Percentiles rank a stretch among this genome's conserved stretches.
Conservation (phyloP, 2,329 filamentous ascomycete genomes). For the Periglandula ipomoeae region DNA sequence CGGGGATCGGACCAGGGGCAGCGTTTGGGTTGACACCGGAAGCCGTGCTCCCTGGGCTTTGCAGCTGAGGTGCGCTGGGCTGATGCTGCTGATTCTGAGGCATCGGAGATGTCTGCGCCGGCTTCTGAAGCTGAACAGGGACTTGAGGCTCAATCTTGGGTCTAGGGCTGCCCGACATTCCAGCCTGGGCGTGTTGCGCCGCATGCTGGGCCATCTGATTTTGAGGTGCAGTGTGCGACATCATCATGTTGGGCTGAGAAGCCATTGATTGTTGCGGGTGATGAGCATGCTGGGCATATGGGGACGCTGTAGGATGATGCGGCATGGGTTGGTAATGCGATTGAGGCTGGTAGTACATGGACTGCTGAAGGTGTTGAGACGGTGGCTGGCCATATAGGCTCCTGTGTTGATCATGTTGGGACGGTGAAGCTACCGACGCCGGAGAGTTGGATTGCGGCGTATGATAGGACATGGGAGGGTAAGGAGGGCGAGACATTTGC, state of each 20-base stretch:
- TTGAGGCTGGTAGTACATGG: conserved; percentile 66
- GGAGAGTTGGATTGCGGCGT: conserved; percentile 93
- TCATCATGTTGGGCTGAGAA: conserved; percentile 57
- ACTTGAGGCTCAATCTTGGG: conserved; percentile 56
- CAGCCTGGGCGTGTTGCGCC: conserved; percentile 43
- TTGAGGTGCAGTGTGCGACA: conserved; percentile 50
- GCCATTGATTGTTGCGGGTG: conserved; percentile 42
- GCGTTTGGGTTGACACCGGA: conserved; percentile 73
- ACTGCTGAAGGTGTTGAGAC: conserved; percentile 67
- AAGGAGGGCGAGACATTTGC: conserved; percentile 65
- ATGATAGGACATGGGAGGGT: conserved; percentile 84
- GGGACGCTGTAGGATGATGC: conserved; percentile 49
- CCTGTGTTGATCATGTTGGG: conserved; percentile 81
- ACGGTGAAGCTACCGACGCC: conserved; percentile 82
- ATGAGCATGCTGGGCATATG: conserved; percentile 51
- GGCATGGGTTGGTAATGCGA: conserved; percentile 58
- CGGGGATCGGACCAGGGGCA: conserved; percentile 90
- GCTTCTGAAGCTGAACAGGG: conserved; percentile 51
- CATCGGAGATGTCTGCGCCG: conserved; percentile 34
- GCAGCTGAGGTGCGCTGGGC: conserved; percentile 28
- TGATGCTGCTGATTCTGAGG: conserved; percentile 28
- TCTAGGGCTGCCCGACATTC: conserved; percentile 52
- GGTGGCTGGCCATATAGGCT: conserved; percentile 75
- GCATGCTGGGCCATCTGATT: conserved; percentile 51
- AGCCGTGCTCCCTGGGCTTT: conserved; percentile 26